Base-by-base conservation (phyloP, 805 yeast genomes). In the Suhomyces prunicola region DNA sequence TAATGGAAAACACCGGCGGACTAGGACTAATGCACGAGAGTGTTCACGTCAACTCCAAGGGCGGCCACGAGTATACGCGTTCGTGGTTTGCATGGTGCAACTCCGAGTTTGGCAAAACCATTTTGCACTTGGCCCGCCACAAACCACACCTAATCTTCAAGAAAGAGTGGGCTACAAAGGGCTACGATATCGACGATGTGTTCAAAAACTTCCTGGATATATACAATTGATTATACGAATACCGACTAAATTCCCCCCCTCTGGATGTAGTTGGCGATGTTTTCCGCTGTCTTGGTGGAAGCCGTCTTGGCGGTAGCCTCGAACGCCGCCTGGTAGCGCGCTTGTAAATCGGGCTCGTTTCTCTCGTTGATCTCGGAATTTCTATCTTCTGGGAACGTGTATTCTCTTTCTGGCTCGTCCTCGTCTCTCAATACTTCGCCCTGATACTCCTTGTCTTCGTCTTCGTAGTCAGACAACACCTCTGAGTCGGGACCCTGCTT, bases 11-110 rank as follows among this genome's bases (percentile, higher is more conserved):
- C 10, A 90, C 97, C 0, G 89, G 78, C 1, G 86, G 84, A 0
- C 72, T 90, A 19, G 97, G 97, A 0, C 74, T 90, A 52, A 84
- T 90, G 82, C 97, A 90, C 65, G 97, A 90, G 71, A 80, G 87
- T 53, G 83, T 90, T 3, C 72, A 87, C 53, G 96, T 90, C 8
- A 77, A 85, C 59, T 70, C 78, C 5, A 72, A 72, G 2, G 54
- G 57, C 1, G 84, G 82, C 1, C 52, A 55, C 8, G 68, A 67
- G n/a, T 91, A 69, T 65, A 88, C 96, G 0, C 73, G 97, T 54
- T 82, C 94, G 2, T 90, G 97, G 97, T 91, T 91, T 73, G 87
- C 96, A 5, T 90, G 97, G 97, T 88, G 96, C 60, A 90, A 90
- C 65, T 84, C 96, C 1, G 97, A 91, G 68, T 89, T 90, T 71